Evolutionary conservation across 2,329 filamentous ascomycete genomes (phyloP).

Genomic region (Claviceps sp.): DNA sequence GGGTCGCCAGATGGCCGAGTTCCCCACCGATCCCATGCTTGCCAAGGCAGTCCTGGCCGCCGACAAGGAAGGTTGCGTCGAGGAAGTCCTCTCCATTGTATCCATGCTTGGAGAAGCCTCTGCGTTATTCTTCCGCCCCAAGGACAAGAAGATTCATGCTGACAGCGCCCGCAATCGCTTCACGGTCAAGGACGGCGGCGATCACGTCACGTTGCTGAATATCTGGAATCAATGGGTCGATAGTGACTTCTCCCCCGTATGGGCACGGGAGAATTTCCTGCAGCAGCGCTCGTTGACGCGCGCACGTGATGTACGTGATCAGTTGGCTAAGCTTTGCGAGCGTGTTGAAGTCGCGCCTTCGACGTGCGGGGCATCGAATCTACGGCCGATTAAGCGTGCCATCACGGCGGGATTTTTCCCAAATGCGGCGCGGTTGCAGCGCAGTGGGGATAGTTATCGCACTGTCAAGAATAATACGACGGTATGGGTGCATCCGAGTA

Average conservation of each 20-base stretch:
- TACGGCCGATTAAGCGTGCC: slow-evolving; percentile 68
- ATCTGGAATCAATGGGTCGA: slow-evolving; percentile 96
- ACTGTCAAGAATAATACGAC: slow-evolving; percentile 84
- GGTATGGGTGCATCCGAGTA: slow-evolving; percentile 84
- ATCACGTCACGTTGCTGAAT: slow-evolving; percentile 78
- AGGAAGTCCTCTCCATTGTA: slow-evolving; percentile 87
- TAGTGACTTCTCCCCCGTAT: slow-evolving; percentile 74
- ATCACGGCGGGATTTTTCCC: slow-evolving; percentile 89
- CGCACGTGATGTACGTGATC: slow-evolving; percentile 82
- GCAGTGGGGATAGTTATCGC: slow-evolving; percentile 75
- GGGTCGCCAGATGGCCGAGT: slow-evolving; percentile 88
- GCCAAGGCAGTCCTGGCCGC: slow-evolving; percentile 80
- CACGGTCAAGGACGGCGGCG: slow-evolving; percentile 79
- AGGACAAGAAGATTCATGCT: slow-evolving; percentile 94
- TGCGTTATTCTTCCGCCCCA: slow-evolving; percentile 84
- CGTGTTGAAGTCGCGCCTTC: slow-evolving; percentile 72
- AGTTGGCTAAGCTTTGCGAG: slow-evolving; percentile 84
- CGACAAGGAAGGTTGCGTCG: slow-evolving; percentile 81
- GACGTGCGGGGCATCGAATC: slow-evolving; percentile 54
- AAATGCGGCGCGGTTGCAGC: slow-evolving; percentile 73
- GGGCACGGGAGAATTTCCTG: slow-evolving; percentile 85
- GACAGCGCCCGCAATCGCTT: slow-evolving; percentile 83
- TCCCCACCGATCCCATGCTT: slow-evolving; percentile 84
- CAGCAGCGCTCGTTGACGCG: slow-evolving; percentile 82
- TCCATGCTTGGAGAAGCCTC: slow-evolving; percentile 84